Conservation (phyloP, 805 yeast genomes). For the Sugiyamaella lignohabitans region DNA sequence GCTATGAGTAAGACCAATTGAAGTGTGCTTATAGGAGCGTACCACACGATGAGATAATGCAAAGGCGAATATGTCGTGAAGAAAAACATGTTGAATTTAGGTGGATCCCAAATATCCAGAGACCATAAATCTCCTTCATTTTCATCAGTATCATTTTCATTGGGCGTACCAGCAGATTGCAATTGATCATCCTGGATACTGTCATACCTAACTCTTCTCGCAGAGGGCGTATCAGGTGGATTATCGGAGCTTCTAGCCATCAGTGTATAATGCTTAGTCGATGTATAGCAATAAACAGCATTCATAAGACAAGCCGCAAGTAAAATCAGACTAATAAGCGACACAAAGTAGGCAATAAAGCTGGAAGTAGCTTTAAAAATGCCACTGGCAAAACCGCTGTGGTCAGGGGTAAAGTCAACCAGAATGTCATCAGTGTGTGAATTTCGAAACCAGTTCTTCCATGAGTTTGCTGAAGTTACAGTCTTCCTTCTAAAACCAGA, state of each 20-base stretch:
- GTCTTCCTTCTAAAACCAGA: not conserved
- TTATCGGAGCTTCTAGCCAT: conserved; percentile 18
- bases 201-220: conserved; percentile 11
- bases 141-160: conserved; percentile 1
- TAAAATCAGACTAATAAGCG: not conserved
- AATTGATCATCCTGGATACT: too few relatives aligned
- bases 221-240: conserved; percentile 24
- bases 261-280: conserved; percentile 18
- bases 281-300: conserved; percentile 11
- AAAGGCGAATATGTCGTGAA: conserved; percentile 56
- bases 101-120: conserved; percentile 61
- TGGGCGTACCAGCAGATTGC: not conserved
- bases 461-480: too few relatives aligned
- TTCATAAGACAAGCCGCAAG: conserved; percentile 15
- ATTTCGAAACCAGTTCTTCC: too few relatives aligned
- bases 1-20: conserved; percentile 35
- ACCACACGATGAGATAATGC: conserved; percentile 39
- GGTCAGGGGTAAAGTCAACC: not conserved
- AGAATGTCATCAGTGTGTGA: not conserved
- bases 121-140: conserved; percentile 47
- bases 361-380: not conserved
- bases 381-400: too few relatives aligned
- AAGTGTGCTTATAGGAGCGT: conserved; percentile 34
- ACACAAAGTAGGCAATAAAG: not conserved
- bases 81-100: conserved; percentile 47